phyloP scores from a whole-genome alignment of 1,284 basidiomycete species.

The Anthracocystis walkeri region DNA sequence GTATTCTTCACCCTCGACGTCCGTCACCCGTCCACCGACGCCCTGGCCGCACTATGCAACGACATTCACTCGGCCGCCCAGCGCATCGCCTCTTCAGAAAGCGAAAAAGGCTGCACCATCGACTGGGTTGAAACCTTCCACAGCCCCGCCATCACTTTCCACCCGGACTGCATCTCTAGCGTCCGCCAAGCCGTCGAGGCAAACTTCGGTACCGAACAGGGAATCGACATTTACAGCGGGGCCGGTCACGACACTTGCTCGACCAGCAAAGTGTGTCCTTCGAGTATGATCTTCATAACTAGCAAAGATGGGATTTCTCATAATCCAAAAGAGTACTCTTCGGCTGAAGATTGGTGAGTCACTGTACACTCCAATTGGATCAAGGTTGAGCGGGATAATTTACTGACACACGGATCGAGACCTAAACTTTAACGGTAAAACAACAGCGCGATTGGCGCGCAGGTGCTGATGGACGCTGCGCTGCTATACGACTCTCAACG shows the following conservation, averaged over 20 bases:
- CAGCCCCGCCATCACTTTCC: constrained; percentile 45
- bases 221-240: constrained; percentile 43
- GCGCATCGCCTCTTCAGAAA: constrained; percentile 22
- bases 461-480: constrained; percentile 49
- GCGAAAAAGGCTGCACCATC: constrained; percentile 38
- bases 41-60: constrained; percentile 24
- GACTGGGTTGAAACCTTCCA: constrained; percentile 44
- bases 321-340: constrained; percentile 40
- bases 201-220: constrained; percentile 29
- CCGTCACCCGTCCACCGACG: constrained; percentile 32
- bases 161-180: constrained; percentile 36
- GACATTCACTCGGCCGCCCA: constrained; percentile 28
- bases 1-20: constrained; percentile 48
- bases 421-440: neutral
- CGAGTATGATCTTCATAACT: constrained; percentile 47
- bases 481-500: constrained; percentile 43
- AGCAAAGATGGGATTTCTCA: constrained; percentile 52
- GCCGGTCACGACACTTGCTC: constrained; percentile 53
- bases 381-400: neutral
- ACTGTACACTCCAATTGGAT: neutral
- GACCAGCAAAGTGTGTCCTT: constrained; percentile 44
- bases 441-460: constrained; percentile 45
- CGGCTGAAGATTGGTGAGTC: constrained; percentile 48
- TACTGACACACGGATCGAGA: too few relatives aligned
- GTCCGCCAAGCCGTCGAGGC: constrained; percentile 36